These are phyloP conservation scores for Aquilaria sinensis DNA, from an alignment of 345 rosid species.

Conservation along the genomic window DNA sequence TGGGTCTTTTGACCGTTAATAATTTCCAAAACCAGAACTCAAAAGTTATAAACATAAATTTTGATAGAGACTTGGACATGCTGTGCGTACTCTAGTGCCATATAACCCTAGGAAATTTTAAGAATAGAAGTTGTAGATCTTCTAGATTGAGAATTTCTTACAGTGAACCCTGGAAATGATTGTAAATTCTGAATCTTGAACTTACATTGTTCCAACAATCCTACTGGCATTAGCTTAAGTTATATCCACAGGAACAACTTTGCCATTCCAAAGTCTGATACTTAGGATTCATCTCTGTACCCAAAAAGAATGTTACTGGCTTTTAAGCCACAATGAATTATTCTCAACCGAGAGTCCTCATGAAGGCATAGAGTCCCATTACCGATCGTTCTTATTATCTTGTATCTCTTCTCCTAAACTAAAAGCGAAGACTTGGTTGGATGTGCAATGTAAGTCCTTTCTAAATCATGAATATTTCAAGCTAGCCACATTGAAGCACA, in stretches of 20 bases:
- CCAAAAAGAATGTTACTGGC: conserved; percentile 34
- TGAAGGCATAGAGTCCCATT: conserved; percentile 44
- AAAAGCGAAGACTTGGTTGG: conserved; percentile 8
- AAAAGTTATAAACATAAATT: conserved; percentile 51
- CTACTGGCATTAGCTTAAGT: conserved; percentile 17
- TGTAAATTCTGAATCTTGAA: no score
- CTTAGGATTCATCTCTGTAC: conserved; percentile 34
- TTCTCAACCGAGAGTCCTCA: conserved; percentile 36
- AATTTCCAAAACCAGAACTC: conserved; percentile 46
- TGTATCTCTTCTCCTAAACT: conserved; percentile 30
- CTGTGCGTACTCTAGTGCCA: conserved; percentile 52
- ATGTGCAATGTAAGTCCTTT: no score
- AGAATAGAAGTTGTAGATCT: not conserved
- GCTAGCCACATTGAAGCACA: no score
- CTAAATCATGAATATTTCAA: no score
- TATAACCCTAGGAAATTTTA: conserved; percentile 28
- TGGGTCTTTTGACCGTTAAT: conserved; percentile 31
- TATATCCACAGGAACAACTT: conserved; percentile 23
- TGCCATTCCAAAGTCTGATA: conserved; percentile 48
- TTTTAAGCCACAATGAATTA: conserved; percentile 45
- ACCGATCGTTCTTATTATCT: conserved; percentile 34
- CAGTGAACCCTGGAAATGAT: no score
- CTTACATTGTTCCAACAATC: conserved; percentile 23
- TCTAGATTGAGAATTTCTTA: not conserved
- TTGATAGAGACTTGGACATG: conserved; percentile 41